Percentiles rank a stretch among this genome's conserved stretches.
Conservation (phyloP, 176 grass and related monocot genomes). For the Areca catechu region DNA sequence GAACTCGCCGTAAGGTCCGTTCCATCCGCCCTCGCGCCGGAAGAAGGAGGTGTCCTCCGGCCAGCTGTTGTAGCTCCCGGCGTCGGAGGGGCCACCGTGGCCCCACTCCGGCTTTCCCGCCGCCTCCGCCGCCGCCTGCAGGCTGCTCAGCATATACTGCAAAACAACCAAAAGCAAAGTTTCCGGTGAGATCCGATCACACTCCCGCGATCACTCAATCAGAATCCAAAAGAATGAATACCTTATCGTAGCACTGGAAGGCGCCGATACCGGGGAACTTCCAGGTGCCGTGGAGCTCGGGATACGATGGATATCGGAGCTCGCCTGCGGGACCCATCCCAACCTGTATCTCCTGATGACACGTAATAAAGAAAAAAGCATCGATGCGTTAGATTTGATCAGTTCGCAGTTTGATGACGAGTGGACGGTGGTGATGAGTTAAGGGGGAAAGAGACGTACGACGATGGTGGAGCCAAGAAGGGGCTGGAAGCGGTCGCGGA, state of each 20-base stretch:
- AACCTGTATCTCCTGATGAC: conserved; percentile 12
- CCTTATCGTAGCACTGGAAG: conserved; percentile 16
- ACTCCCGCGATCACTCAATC: too few relatives aligned
- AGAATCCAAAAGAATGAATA: not conserved
- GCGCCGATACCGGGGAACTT: conserved; percentile 9
- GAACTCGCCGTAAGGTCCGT: conserved; percentile 11
- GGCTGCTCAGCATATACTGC: conserved; percentile 18
- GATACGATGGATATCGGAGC: conserved; percentile 7
- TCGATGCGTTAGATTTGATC: too few relatives aligned
- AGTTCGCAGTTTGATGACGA: too few relatives aligned
- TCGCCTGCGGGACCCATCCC: conserved; percentile 14
- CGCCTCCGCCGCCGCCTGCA: conserved; percentile 3
- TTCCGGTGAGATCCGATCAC: too few relatives aligned
- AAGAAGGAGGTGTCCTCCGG: conserved; percentile 11
- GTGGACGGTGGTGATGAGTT: too few relatives aligned
- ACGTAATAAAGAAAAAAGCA: too few relatives aligned
- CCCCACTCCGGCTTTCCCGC: conserved; percentile 7
- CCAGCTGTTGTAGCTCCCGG: conserved; percentile 13
- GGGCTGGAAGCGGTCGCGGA: conserved; percentile 4
- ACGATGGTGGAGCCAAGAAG: conserved; percentile 10
- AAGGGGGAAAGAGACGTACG: not conserved
- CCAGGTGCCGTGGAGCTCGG: conserved; percentile 11
- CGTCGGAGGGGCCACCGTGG: conserved; percentile 1
- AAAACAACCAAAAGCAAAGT: not conserved
- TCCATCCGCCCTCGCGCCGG: conserved; percentile 8